Base-by-base conservation (phyloP, 2,329 filamentous ascomycete species). In the Nemania bipapillata region DNA sequence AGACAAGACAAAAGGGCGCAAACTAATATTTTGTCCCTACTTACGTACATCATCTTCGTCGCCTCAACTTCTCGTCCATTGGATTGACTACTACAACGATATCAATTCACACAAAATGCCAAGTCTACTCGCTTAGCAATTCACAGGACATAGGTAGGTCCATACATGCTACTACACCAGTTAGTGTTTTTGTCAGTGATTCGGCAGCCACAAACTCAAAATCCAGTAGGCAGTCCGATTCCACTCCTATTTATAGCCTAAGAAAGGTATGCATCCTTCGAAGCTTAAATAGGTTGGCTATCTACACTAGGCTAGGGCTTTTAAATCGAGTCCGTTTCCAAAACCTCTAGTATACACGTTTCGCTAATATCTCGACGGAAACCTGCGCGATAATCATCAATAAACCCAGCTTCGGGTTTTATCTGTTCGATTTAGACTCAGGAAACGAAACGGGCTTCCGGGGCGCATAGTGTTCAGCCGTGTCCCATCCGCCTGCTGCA, bases 1-100 rank as follows among this genome's bases (percentile, higher is more conserved):
- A n/a, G 49, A 30, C 50, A 55, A 56, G 50, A 55, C 60, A 63
- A 45, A 35, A 63, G 60, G 37, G 50, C 50, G 50, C 50, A n/a
- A 30, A 24, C 49, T 26, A 59, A 11, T 28, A 26, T 15, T n/a
- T 53, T n/a, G n/a, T n/a, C n/a, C n/a, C n/a, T n/a, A n/a, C n/a
- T n/a, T n/a, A n/a, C n/a, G n/a, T n/a, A n/a, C n/a, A n/a, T n/a
- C n/a, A 22, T 42, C 37, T 56, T 56, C 20, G 28, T 56, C 30
- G 52, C 49, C 49, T 35, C n/a, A 24, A 22, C 20, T 22, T 49
- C 12, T 24, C 3, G 45, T 7, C 37, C 17, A 40, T 40, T 15
- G 6, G 20, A 49, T 11, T 11, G 12, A 4, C 45, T 49, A 7
- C 45, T 22, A 3, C 22, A 6, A 49, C 37, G 32, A 35, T 11